Evolutionary conservation across 2,329 filamentous ascomycete species (phyloP).

Genomic region (Cercospora canescens): DNA sequence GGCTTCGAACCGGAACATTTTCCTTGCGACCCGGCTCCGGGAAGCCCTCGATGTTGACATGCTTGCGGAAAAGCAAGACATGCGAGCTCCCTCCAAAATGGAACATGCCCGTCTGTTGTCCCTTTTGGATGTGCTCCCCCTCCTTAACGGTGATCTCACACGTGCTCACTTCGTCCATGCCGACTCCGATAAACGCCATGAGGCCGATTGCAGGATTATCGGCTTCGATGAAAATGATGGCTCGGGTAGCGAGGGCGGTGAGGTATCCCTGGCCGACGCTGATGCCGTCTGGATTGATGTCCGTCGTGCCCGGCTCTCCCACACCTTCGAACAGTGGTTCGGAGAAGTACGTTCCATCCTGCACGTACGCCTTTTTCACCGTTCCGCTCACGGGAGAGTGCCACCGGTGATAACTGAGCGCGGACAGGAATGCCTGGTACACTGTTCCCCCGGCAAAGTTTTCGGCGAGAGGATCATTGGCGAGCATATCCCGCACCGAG

Average conservation of each 20-base stretch:
- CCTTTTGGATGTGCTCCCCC: conserved; percentile 67
- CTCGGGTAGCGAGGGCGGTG: conserved; percentile 66
- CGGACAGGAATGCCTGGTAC: conserved; percentile 70
- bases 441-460: conserved; percentile 64
- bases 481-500: conserved; percentile 52
- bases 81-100: conserved; percentile 75
- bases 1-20: conserved; percentile 41
- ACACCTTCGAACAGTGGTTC: conserved; percentile 57
- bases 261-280: conserved; percentile 62
- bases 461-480: conserved; percentile 52
- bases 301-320: conserved; percentile 36
- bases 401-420: conserved; percentile 71
- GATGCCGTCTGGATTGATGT: conserved; percentile 48
- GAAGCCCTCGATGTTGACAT: conserved; percentile 47
- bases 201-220: conserved; percentile 67
- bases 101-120: conserved; percentile 74
- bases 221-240: conserved; percentile 69
- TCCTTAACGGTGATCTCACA: conserved; percentile 70
- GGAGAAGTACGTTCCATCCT: conserved; percentile 68
- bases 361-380: conserved; percentile 57
- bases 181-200: conserved; percentile 69
- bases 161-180: conserved; percentile 70
- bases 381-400: conserved; percentile 67
- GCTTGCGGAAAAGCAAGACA: conserved; percentile 65
- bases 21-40: conserved; percentile 34